Conservation (phyloP, 1,139 yeast species). For the Pichia sp. region DNA sequence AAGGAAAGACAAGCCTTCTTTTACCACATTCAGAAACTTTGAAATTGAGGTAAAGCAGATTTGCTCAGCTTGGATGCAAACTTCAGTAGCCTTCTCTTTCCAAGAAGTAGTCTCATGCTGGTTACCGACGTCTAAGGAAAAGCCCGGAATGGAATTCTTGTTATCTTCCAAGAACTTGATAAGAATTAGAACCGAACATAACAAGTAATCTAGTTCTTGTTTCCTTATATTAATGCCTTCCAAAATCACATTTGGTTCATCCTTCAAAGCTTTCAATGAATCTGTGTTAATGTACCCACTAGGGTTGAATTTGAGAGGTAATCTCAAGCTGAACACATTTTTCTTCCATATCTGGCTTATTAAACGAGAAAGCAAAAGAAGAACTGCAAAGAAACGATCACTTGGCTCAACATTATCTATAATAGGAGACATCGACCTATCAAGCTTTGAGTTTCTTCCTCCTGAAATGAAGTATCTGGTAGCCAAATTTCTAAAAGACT, state of each 20-base stretch:
- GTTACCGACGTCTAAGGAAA: constrained; percentile 35
- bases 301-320: constrained; percentile 37
- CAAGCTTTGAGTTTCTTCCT: constrained; percentile 47
- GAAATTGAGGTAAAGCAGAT: constrained; percentile 78
- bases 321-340: constrained; percentile 51
- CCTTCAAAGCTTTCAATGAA: constrained; percentile 40
- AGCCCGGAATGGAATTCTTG: constrained; percentile 59
- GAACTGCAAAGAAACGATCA: constrained; percentile 90
- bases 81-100: constrained; percentile 42
- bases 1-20: constrained; percentile 85
- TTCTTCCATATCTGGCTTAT: constrained; percentile 74
- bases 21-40: constrained; percentile 68
- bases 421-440: constrained; percentile 29
- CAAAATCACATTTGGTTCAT: constrained; percentile 30
- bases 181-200: constrained; percentile 60
- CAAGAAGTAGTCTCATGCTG: constrained; percentile 22
- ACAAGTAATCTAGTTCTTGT: constrained; percentile 52
- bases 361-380: constrained; percentile 69
- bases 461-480: constrained; percentile 47
- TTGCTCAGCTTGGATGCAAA: constrained; percentile 86
- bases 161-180: constrained; percentile 50
- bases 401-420: constrained; percentile 77
- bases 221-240: constrained; percentile 44
- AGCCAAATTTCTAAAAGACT: constrained; percentile 41
- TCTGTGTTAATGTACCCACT: constrained; percentile 30